A percentile compares a stretch with the other conserved stretches of the same genome.
phyloP scores from a whole-genome alignment of 1,139 yeast species.

The Taiozyma sp. region DNA sequence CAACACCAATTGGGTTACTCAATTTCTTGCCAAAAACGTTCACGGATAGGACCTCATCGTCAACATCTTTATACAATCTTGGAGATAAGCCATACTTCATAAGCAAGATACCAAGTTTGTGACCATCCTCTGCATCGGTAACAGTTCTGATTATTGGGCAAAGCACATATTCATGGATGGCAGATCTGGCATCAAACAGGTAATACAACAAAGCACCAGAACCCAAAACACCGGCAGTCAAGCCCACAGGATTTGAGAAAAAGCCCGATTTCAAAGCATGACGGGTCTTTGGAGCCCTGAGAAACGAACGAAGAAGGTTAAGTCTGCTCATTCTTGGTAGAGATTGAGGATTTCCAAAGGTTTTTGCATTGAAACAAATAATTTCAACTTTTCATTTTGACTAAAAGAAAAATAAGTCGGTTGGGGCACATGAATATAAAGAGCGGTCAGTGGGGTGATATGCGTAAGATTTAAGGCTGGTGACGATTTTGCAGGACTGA shows the following conservation, averaged over 20 bases:
- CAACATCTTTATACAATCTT: conserved; percentile 47
- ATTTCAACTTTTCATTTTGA: neutral
- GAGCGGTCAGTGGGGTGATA: no score
- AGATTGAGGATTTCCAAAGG: neutral
- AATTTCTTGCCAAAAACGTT: conserved; percentile 58
- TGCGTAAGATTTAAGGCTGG: no score
- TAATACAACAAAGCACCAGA: conserved; percentile 39
- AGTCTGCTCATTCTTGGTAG: neutral
- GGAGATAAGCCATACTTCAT: conserved; percentile 72
- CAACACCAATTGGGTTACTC: conserved; percentile 81
- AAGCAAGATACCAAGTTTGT: conserved; percentile 61
- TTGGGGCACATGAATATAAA: neutral
- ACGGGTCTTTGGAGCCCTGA: neutral
- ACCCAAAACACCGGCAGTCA: conserved; percentile 26
- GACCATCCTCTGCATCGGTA: conserved; percentile 84
- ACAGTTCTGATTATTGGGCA: conserved; percentile 71
- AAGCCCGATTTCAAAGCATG: neutral
- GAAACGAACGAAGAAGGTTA: neutral
- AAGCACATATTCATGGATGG: conserved; percentile 71
- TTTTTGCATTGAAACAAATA: neutral
- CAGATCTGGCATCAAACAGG: conserved; percentile 71
- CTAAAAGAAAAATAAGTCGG: neutral
- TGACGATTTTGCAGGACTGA: no score
- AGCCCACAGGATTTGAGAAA: neutral
- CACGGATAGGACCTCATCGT: conserved; percentile 50